These are phyloP conservation scores for Pyrrhoderma noxium DNA, from an alignment of 1,284 basidiomycete species.

Conservation along the genomic window DNA sequence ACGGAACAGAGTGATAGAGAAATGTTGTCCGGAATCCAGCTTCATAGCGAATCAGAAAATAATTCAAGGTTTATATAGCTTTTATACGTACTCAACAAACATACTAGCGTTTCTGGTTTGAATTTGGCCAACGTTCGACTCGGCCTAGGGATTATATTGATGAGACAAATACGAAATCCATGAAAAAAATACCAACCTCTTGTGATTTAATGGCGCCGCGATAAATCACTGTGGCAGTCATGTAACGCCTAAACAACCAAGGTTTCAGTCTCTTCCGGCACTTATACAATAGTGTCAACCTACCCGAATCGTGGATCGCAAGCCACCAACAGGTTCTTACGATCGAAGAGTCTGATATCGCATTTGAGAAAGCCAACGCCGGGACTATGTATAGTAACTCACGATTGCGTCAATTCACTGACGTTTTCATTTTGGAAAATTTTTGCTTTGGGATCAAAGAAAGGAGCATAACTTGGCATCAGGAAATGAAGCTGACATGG, in stretches of 20 bases:
- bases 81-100: constrained; percentile 64
- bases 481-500: constrained; percentile 74
- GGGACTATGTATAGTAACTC: constrained; percentile 22
- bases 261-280: neutral
- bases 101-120: constrained; percentile 66
- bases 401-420: constrained; percentile 65
- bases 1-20: constrained; percentile 77
- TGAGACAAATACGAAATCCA: neutral
- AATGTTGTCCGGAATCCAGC: constrained; percentile 83
- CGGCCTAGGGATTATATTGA: constrained; percentile 32
- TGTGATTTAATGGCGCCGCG: constrained; percentile 74
- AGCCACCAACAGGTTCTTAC: constrained; percentile 76
- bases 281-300: constrained; percentile 22
- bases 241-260: constrained; percentile 51
- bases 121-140: constrained; percentile 45
- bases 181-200: constrained; percentile 51
- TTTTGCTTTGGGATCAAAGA: constrained; percentile 55
- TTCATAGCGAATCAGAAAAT: constrained; percentile 24
- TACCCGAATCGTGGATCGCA: constrained; percentile 76
- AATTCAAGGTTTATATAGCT: neutral
- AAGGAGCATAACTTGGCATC: constrained; percentile 82
- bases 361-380: constrained; percentile 7
- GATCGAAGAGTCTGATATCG: constrained; percentile 63
- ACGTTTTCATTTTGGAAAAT: constrained; percentile 60
- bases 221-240: constrained; percentile 86